Base-by-base conservation (phyloP, 2,329 filamentous ascomycete genomes). In the Ophiostoma quercus region DNA sequence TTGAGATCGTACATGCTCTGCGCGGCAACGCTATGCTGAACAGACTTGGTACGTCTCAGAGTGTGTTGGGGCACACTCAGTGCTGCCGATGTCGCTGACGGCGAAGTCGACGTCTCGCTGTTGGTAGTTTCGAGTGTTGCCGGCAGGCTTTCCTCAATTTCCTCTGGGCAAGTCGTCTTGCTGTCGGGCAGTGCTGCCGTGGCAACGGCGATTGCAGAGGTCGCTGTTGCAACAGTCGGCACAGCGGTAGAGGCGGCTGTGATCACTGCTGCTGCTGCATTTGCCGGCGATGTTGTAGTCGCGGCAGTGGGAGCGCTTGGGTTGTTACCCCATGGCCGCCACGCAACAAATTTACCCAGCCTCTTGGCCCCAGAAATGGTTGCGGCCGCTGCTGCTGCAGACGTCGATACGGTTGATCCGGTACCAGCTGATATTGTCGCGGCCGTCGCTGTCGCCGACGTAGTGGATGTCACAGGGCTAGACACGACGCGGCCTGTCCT, bases 321-420 rank as follows among this genome's bases (percentile, higher is more conserved):
- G 34, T 39, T 65, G 34, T 39, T 65, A 22, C 34, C n/a, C 83
- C 83, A 84, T 0, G 82, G 82, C 19, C 83, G 79, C 77, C 77
- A 79, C 1, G 75, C 74, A 1, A 76, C 77, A 19, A 78, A 63
- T 68, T 73, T 76, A 22, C 76, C 75, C 7, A 79, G 62, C 11
- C 34, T 54, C 4, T 67, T 63, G 0, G 69, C 43, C 8, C 63
- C 37, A 0, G 68, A 51, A 1, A 68, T 19, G 0, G 70, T 41
- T 6, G 71, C 63, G 37, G 41, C 67, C 7, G 32, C 29, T 1
- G 57, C 32, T 2, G 70, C 70, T 11, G 66, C 39, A 8, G 70
- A 25, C 1, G 57, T 65, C 6, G 77, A 75, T 60, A 72, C 34
- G 9, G 70, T n/a, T 16, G 66, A 51, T 5, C 66, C 57, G 73